Evolutionary conservation across 2,329 filamentous ascomycete species (phyloP), one percentile per base, ranked within the genome.

Genomic region (Elsinoe perseae): DNA sequence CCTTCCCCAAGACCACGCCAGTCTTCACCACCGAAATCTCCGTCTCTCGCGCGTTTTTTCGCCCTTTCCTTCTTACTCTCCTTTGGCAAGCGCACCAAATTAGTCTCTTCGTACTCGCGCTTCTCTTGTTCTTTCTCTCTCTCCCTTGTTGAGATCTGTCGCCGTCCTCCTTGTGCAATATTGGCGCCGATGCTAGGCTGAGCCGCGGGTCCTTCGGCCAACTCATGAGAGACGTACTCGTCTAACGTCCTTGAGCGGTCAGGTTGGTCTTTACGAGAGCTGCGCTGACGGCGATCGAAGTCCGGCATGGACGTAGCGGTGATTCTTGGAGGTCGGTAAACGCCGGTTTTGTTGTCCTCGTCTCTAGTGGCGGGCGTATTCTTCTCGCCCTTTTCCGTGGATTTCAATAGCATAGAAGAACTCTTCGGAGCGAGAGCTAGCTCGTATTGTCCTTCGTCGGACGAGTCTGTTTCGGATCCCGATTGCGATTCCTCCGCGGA

Each of bases 121-220:
- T 87, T 79, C 73, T 95, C 91, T 1, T 80, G 80, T 69, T 97
- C 91, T 38, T 83, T 82, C 60, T 83, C 83, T 56, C 87, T 81
- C 68, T 96, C 86, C 30, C 82, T 78, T 12, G 84, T 81, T 4
- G 87, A 88, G 77, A 91, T 93, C 65, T 83, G 82, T 68, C 83
- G 83, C 61, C 92, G 82, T 30, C 93, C 93, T 50, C 87, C 85
- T 50, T 83, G 78, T 6, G 63, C 62, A 63, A 96, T 95, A 16
- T 88, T 95, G 57, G 87, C 93, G 59, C 93, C 95, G 64, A 98
- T 95, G 63, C 87, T 95, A 56, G 92, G 90, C 69, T 95, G 82
- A 1, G 90, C 88, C 57, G 89, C 72, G 1, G 93, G 93, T 1
- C 89, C 89, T 4, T 80, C 73, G 0, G 89, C 91, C 58, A 97